phyloP scores from a whole-genome alignment of 805 yeast genomes.

The Kluyveromyces wickerhamii region DNA sequence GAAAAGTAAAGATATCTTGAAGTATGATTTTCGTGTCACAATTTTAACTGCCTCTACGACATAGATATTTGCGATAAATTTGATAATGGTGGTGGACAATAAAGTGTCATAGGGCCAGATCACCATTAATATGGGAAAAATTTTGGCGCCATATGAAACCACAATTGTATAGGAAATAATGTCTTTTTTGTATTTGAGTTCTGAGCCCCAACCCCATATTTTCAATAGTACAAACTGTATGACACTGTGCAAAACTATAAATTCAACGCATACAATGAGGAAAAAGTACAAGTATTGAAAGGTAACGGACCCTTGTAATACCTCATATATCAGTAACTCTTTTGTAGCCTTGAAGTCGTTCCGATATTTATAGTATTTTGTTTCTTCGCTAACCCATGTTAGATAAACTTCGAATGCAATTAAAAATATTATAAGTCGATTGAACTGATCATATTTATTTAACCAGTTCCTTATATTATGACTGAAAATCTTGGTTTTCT shows the following conservation, averaged over 20 bases:
- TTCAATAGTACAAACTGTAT: constrained; percentile 27
- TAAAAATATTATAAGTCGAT: constrained; percentile 53
- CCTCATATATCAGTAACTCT: constrained; percentile 27
- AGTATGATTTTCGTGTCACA: constrained; percentile 31
- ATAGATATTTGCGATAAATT: constrained; percentile 51
- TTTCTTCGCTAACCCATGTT: constrained; percentile 87
- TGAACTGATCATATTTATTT: constrained; percentile 19
- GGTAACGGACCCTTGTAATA: constrained; percentile 30
- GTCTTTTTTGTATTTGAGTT: constrained; percentile 15
- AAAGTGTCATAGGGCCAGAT: constrained; percentile 96
- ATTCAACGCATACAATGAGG: constrained; percentile 41
- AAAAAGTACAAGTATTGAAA: constrained; percentile 53
- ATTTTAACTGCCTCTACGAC: constrained; percentile 57
- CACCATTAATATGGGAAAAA: constrained; percentile 85
- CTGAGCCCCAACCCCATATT: constrained; percentile 25
- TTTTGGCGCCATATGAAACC: constrained; percentile 68
- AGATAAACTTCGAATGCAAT: constrained; percentile 82
- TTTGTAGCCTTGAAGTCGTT: constrained; percentile 3
- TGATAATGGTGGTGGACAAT: constrained; percentile 51
- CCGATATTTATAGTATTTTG: constrained; percentile 26
- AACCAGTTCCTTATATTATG: constrained; percentile 15
- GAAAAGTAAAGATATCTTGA: constrained; percentile 15
- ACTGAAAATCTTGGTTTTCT: constrained; percentile 5
- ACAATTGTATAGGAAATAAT: constrained; percentile 58
- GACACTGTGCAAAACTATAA: constrained; percentile 33